Evolutionary conservation across 2,329 filamentous ascomycete genomes (phyloP).

Genomic region (Plectosphaerella sp.): DNA sequence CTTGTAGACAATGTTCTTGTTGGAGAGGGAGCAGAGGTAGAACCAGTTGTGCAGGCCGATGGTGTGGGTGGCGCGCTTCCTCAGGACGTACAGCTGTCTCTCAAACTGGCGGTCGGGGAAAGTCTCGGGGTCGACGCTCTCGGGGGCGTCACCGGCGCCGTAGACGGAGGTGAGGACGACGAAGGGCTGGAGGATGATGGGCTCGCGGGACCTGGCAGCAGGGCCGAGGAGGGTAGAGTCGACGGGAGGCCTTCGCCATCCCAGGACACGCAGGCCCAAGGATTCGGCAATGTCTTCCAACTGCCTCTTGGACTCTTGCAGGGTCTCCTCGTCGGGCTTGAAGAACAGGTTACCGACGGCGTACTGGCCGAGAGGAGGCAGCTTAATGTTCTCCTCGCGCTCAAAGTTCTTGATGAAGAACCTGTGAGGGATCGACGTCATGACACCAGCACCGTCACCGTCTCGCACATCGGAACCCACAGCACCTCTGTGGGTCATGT

Average conservation of each 20-base stretch:
- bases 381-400: conserved; percentile 79
- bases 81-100: conserved; percentile 86
- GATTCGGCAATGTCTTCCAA: conserved; percentile 92
- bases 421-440: conserved; percentile 97
- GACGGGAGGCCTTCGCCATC: conserved; percentile 92
- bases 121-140: conserved; percentile 69
- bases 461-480: conserved; percentile 97
- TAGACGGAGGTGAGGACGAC: conserved; percentile 84
- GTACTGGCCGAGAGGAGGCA: conserved; percentile 88
- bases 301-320: conserved; percentile 84
- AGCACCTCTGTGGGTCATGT: conserved; percentile 99
- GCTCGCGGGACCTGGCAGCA: conserved; percentile 89
- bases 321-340: conserved; percentile 87
- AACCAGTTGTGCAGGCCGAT: conserved; percentile 98
- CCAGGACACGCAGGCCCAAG: conserved; percentile 83
- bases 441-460: conserved; percentile 96
- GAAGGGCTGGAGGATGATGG: conserved; percentile 91
- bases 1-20: conserved; percentile 99
- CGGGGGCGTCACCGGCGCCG: conserved; percentile 73
- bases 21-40: conserved; percentile 92
- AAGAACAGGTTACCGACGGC: conserved; percentile 98
- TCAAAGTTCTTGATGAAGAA: conserved; percentile 99
- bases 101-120: conserved; percentile 88
- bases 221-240: conserved; percentile 92
- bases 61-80: conserved; percentile 91